These are phyloP conservation scores for Ajuga chamaepitys DNA, from an alignment of 257 asterid species.

Conservation along the genomic window DNA sequence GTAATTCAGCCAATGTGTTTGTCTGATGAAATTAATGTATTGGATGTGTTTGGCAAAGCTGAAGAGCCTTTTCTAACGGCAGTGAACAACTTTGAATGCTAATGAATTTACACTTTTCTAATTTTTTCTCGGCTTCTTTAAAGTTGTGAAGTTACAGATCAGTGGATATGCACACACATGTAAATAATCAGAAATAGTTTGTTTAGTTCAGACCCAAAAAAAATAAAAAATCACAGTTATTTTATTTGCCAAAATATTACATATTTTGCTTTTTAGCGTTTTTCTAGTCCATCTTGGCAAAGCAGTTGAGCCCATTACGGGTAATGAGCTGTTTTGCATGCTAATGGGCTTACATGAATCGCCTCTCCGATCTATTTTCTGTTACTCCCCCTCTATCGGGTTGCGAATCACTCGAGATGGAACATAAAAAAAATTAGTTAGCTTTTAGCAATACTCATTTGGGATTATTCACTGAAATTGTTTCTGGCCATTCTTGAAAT, in stretches of 20 bases:
- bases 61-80: background rate
- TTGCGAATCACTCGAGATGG: background rate
- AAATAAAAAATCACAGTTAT: too few species aligned
- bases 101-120: too few species aligned
- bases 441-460: too few species aligned
- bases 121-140: too few species aligned
- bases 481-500: too few species aligned
- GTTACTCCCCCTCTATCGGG: background rate
- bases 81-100: background rate
- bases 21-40: background rate
- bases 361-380: background rate
- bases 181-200: too few species aligned
- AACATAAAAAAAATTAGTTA: background rate
- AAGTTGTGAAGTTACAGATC: too few species aligned
- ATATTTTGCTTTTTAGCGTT: too few species aligned
- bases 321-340: conserved; percentile 10
- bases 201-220: too few species aligned
- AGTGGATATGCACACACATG: too few species aligned
- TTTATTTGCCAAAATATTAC: too few species aligned
- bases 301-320: background rate
- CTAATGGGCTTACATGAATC: conserved; percentile 3
- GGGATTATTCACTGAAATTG: too few species aligned
- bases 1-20: background rate
- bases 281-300: conserved; percentile 23
- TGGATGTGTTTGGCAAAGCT: background rate